Conservation (phyloP, 805 yeast genomes). For the Saccharomyces eubayanus region DNA sequence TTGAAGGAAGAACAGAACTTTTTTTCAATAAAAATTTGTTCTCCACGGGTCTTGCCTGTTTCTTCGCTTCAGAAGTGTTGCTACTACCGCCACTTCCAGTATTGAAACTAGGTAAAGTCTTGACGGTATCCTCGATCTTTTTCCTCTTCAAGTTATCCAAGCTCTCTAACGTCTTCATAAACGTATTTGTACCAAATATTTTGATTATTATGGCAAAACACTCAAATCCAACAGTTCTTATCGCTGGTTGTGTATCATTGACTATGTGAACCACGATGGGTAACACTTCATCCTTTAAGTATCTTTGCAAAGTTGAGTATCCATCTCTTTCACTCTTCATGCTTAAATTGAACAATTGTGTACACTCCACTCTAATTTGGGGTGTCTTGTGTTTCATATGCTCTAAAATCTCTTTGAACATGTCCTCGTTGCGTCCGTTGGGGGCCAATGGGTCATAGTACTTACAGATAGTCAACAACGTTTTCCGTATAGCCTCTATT, state of each 20-base stretch:
- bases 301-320: slow-evolving; percentile 15
- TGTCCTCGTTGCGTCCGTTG: slow-evolving; percentile 22
- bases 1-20: slow-evolving; percentile 45
- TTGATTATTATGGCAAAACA: slow-evolving; percentile 76
- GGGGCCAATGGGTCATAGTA: slow-evolving; percentile 34
- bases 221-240: slow-evolving; percentile 69
- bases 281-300: slow-evolving; percentile 9
- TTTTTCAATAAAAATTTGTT: slow-evolving; percentile 6
- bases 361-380: slow-evolving; percentile 64
- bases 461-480: slow-evolving; percentile 57
- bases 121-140: slow-evolving; percentile 55
- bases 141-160: slow-evolving; percentile 68
- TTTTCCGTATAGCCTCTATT: slow-evolving; percentile 56
- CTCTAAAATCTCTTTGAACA: slow-evolving; percentile 51
- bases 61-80: slow-evolving; percentile 8
- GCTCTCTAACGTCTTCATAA: slow-evolving; percentile 52
- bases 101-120: slow-evolving; percentile 17
- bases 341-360: slow-evolving; percentile 56
- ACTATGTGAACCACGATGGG: slow-evolving; percentile 50
- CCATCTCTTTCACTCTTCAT: slow-evolving; percentile 31
- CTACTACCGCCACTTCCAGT: slow-evolving; percentile 4
- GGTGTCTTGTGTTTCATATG: slow-evolving; percentile 75
- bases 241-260: slow-evolving; percentile 76
- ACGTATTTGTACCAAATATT: slow-evolving; percentile 54
- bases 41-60: slow-evolving; percentile 2